Base-by-base conservation (phyloP, 371 early-diverging fungal species). In the Vairimorpha ceranae region DNA sequence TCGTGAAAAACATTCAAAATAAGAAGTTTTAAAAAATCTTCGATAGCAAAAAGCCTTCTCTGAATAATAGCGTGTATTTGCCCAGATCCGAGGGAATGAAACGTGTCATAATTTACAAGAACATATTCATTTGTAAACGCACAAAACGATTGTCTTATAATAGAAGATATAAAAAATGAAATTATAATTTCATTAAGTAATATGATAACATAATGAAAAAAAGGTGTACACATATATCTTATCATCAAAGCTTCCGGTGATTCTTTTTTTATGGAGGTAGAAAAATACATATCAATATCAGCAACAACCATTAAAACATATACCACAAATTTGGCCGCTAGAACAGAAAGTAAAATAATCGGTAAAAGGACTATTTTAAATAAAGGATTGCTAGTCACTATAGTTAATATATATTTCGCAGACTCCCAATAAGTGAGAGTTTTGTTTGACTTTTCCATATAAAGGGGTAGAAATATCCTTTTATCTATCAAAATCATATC, bases 1-100 rank as follows among this genome's bases (percentile, higher is more conserved):
- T 71, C 33, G 30, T 71, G 38, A 33, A 71, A 36, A 7, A 61
- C 38, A 23, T 41, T 30, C 35, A 35, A 30, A 32, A 71, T 32
- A 14, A 51, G 51, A 1, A 64, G 32, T 38, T 46, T 48, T 8
- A 71, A 25, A 38, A 71, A 32, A 10, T 43, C 30, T 46, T 45
- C 41, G 7, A 71, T 46, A 2, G 71, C 61, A 19, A 23, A 23
- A 0, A 60, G 25, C 30, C 64, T 71, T 52, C 71, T 71, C n/a
- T 71, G 43, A 51, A 71, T 71, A 32, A 71, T 30, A 21, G 71
- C 56, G 32, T 63, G 61, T 32, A 71, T 71, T 23, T 71, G 38
- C 48, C 71, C 71, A 38, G 69, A 69, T n/a, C 69, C 69, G 0
- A 69, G 59, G 17, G 56, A 43, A 27, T 69, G 69, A 30, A 35